Conservation (phyloP, 441 rosid genomes). For the Theobroma grandiflorum region DNA sequence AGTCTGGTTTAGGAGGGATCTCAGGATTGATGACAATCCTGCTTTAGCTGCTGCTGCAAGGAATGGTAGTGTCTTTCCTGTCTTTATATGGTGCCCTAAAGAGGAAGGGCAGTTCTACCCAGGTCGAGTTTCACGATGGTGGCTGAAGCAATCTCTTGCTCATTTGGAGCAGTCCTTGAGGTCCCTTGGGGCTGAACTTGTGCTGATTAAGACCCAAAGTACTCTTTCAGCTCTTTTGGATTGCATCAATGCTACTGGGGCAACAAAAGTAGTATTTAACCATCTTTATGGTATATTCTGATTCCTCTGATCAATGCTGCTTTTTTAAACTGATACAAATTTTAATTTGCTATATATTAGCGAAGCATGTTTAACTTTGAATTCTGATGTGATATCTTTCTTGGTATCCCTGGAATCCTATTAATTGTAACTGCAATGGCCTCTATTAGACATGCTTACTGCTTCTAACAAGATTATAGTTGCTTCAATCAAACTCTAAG, state of each 20-base stretch:
- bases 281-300: slow-evolving; percentile 76
- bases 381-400: background rate
- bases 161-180: slow-evolving; percentile 72
- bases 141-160: slow-evolving; percentile 88
- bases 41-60: slow-evolving; percentile 87
- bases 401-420: background rate
- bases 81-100: slow-evolving; percentile 90
- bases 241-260: slow-evolving; percentile 63
- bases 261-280: slow-evolving; percentile 86
- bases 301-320: slow-evolving; percentile 8
- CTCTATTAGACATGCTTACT: slow-evolving; percentile 6
- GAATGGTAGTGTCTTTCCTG: slow-evolving; percentile 75
- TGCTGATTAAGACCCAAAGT: slow-evolving; percentile 68
- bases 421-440: background rate
- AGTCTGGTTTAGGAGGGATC: slow-evolving; percentile 97
- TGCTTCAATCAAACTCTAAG: background rate
- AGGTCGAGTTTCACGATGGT: slow-evolving; percentile 95
- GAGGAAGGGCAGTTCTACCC: slow-evolving; percentile 91
- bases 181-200: slow-evolving; percentile 80
- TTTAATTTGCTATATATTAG: slow-evolving; percentile 11
- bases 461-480: background rate
- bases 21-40: slow-evolving; percentile 92
- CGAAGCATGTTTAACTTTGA: slow-evolving; percentile 3
- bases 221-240: slow-evolving; percentile 73
- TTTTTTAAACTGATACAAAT: background rate